These are phyloP conservation scores for Haberlea rhodopensis DNA, from an alignment of 257 asterid species.

Conservation along the genomic window DNA sequence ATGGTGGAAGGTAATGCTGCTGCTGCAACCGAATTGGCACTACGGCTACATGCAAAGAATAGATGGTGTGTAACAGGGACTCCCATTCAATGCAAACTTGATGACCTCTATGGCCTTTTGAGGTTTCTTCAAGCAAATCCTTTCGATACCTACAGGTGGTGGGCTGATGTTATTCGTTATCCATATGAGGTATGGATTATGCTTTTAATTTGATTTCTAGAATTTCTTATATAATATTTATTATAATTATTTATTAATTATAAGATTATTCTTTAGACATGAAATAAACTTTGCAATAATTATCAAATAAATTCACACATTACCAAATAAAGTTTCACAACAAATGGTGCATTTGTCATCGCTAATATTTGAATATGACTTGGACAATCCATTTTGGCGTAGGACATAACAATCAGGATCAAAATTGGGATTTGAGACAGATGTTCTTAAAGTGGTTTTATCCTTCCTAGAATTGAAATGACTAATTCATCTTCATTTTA, in stretches of 20 bases:
- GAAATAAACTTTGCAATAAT: too few species aligned
- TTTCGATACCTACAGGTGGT: conserved; percentile 78
- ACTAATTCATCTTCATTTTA: neutral
- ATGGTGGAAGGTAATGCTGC: conserved; percentile 98
- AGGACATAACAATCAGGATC: neutral
- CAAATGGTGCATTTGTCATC: too few species aligned
- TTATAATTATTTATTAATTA: too few species aligned
- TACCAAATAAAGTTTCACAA: too few species aligned
- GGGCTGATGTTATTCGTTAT: conserved; percentile 81
- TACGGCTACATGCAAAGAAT: conserved; percentile 79
- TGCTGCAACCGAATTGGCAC: conserved; percentile 85
- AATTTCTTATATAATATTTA: too few species aligned
- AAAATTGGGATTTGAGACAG: neutral
- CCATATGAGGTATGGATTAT: conserved; percentile 75
- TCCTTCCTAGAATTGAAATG: neutral
- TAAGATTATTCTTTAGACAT: too few species aligned
- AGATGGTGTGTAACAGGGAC: conserved; percentile 99
- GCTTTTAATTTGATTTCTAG: neutral
- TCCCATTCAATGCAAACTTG: conserved; percentile 92
- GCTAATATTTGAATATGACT: too few species aligned
- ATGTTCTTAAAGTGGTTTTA: neutral
- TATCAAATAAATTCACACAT: too few species aligned
- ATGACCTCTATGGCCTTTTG: conserved; percentile 86
- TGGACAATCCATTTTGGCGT: too few species aligned
- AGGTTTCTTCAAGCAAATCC: conserved; percentile 86